Conservation (phyloP, 768 basidiomycete species). For the Tephrocybe rancida region DNA sequence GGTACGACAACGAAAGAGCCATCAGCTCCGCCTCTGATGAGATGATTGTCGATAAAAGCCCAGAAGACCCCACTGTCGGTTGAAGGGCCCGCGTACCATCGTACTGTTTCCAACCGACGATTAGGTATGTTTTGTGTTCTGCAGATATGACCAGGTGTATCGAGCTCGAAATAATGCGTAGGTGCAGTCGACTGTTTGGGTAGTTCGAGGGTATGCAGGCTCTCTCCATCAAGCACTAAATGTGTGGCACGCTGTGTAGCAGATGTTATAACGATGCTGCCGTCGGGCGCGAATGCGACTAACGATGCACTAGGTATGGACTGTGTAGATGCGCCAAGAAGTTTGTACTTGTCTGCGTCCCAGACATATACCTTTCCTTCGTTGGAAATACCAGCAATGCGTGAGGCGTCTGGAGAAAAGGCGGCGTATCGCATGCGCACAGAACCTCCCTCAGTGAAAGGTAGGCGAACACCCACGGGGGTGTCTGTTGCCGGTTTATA, state of each 20-base stretch:
- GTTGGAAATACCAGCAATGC: neutral
- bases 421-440: neutral
- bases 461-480: neutral
- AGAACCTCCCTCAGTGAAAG: neutral
- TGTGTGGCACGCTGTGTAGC: neutral
- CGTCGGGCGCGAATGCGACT: neutral
- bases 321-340: neutral
- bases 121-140: neutral
- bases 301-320: neutral
- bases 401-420: neutral
- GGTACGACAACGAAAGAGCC: slow-evolving; percentile 6
- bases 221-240: neutral
- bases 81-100: neutral
- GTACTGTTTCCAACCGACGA: neutral
- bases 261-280: neutral
- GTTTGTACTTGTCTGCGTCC: neutral
- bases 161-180: neutral
- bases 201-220: neutral
- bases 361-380: neutral
- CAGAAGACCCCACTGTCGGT: neutral
- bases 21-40: neutral
- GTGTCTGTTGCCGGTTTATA: neutral
- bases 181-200: too few relatives aligned
- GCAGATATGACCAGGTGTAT: neutral
- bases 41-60: neutral